Conservation (phyloP, 352 stramenopile genomes). For the Elongisporangium undulatum region DNA sequence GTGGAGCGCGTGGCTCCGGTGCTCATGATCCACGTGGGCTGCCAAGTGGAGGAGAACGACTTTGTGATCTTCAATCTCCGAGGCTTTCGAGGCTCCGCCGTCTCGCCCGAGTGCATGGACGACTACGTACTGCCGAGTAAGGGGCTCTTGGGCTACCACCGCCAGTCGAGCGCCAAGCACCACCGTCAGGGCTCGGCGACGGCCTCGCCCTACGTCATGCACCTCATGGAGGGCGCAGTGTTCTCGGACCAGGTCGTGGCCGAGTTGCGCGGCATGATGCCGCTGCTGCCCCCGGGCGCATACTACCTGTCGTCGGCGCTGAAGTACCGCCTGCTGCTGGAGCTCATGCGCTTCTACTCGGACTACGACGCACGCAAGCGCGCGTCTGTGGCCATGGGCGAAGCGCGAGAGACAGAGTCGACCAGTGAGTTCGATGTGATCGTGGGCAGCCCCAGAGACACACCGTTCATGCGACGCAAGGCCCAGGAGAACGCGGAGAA, state of each 20-base stretch:
- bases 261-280: slow-evolving; percentile 42
- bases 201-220: slow-evolving; percentile 14
- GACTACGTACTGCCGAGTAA: slow-evolving; percentile 34
- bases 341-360: slow-evolving; percentile 57
- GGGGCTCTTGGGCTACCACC: slow-evolving; percentile 13
- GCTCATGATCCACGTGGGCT: slow-evolving; percentile 29
- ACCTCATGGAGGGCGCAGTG: slow-evolving; percentile 33
- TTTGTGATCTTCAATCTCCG: slow-evolving; percentile 28
- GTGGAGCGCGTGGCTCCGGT: slow-evolving; percentile 13
- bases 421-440: slow-evolving; percentile 28
- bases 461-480: slow-evolving; percentile 65
- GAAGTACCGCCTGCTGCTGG: slow-evolving; percentile 36
- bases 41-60: slow-evolving; percentile 30
- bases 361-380: slow-evolving; percentile 12
- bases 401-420: slow-evolving; percentile 3
- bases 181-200: background rate
- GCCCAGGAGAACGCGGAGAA: slow-evolving; percentile 44
- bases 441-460: slow-evolving; percentile 60
- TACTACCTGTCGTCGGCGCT: slow-evolving; percentile 49
- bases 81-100: slow-evolving; percentile 11
- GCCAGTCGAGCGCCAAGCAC: slow-evolving; percentile 1
- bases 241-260: slow-evolving; percentile 35
- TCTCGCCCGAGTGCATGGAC: slow-evolving; percentile 35
- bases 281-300: slow-evolving; percentile 34
- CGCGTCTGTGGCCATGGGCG: background rate